These are phyloP conservation scores for Apiospora saccharicola DNA, from an alignment of 2,329 filamentous ascomycete species.

Conservation along the genomic window DNA sequence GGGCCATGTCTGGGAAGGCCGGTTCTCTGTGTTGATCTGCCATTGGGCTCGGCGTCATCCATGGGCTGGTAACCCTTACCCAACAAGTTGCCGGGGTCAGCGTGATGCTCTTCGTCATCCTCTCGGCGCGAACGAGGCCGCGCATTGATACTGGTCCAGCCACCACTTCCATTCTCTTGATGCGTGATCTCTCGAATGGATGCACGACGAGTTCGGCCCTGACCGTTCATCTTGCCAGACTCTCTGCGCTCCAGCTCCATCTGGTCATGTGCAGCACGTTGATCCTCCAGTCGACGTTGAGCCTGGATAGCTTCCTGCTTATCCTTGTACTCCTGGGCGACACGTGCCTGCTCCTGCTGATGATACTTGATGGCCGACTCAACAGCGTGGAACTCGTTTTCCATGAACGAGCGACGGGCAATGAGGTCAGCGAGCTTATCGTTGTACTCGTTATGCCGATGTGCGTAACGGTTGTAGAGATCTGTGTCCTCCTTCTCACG, in stretches of 20 bases:
- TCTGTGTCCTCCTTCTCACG: constrained; percentile 19
- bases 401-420: constrained; percentile 34
- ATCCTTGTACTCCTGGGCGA: constrained; percentile 36
- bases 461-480: constrained; percentile 7
- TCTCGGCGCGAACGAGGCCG: constrained; percentile 38
- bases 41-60: constrained; percentile 37
- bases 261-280: constrained; percentile 27
- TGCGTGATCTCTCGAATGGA: constrained; percentile 16
- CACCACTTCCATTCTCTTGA: constrained; percentile 27
- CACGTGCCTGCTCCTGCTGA: constrained; percentile 37
- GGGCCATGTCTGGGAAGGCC: constrained; percentile 26
- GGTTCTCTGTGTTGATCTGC: constrained; percentile 22
- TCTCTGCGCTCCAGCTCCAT: constrained; percentile 16
- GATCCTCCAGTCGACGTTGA: constrained; percentile 37
- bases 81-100: constrained; percentile 41
- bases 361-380: constrained; percentile 33
- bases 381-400: constrained; percentile 35
- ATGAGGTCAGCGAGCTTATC: constrained; percentile 8
- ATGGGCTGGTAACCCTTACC: constrained; percentile 43
- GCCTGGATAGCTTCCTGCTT: constrained; percentile 28
- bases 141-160: constrained; percentile 44
- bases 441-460: constrained; percentile 13
- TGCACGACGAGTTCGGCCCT: constrained; percentile 7
- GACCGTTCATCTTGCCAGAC: constrained; percentile 1
- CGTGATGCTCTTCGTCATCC: constrained; percentile 39